Percentiles rank a stretch among this genome's conserved stretches.
These are phyloP conservation scores for Aspergillus sp. DNA, from an alignment of 2,329 filamentous ascomycete species.

Conservation along the genomic window DNA sequence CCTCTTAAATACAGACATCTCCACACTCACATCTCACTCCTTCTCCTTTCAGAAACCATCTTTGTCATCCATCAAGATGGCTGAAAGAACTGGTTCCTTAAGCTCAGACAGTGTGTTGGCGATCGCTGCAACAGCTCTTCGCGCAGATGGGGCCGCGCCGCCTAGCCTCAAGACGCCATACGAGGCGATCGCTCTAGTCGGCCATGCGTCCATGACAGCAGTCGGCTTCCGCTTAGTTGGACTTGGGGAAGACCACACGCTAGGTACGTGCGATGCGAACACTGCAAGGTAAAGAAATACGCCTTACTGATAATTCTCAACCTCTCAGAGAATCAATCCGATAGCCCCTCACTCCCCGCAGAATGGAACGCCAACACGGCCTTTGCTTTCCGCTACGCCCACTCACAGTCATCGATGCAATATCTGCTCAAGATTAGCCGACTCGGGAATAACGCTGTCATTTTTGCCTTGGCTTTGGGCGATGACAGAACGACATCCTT, in stretches of 20 bases:
- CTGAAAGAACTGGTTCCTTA: slow-evolving; percentile 28
- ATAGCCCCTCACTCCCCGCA: slow-evolving; percentile 59
- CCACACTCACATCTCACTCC: not conserved
- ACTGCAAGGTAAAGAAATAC: not conserved
- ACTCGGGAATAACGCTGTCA: slow-evolving; percentile 79
- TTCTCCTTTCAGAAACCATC: not conserved
- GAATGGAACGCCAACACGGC: slow-evolving; percentile 77
- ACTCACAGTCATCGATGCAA: slow-evolving; percentile 80
- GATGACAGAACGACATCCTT: slow-evolving; percentile 80
- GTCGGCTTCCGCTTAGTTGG: slow-evolving; percentile 80
- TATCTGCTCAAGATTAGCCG: slow-evolving; percentile 81
- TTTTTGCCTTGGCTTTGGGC: slow-evolving; percentile 75
- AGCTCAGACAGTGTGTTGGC: slow-evolving; percentile 33
- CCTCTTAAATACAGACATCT: not conserved
- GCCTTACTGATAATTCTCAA: not conserved
- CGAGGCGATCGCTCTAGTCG: slow-evolving; percentile 80
- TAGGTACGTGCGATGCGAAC: slow-evolving; percentile 53
- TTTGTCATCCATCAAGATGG: slow-evolving; percentile 10
- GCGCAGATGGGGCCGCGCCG: slow-evolving; percentile 27
- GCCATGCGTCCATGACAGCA: slow-evolving; percentile 78
- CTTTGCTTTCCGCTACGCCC: slow-evolving; percentile 83
- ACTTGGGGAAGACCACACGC: slow-evolving; percentile 77
- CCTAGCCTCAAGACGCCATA: slow-evolving; percentile 54
- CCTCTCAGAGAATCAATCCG: slow-evolving; percentile 30
- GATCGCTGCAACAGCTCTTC: slow-evolving; percentile 36